These are phyloP conservation scores for Aspergillus panamensis DNA, from an alignment of 495 filamentous ascomycete species.

Conservation along the genomic window DNA sequence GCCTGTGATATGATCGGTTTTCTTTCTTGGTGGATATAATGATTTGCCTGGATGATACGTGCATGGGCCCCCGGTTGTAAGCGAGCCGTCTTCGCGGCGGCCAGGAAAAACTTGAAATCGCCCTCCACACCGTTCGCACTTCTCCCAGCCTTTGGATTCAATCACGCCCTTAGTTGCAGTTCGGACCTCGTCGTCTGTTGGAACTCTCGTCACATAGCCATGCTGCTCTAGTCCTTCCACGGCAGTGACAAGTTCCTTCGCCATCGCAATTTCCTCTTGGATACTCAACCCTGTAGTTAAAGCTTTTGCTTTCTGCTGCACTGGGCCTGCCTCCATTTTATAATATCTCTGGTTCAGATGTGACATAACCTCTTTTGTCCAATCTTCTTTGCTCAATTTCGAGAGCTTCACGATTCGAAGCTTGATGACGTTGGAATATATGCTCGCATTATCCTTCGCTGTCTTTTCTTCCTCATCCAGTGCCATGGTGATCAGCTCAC, in stretches of 20 bases:
- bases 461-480: slow-evolving; percentile 81
- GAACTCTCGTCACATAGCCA: slow-evolving; percentile 69
- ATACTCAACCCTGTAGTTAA: slow-evolving; percentile 65
- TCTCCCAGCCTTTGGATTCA: slow-evolving; percentile 70
- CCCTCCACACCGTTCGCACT: slow-evolving; percentile 79
- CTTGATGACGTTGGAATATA: slow-evolving; percentile 82
- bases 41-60: slow-evolving; percentile 69
- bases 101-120: slow-evolving; percentile 93
- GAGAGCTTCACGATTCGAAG: slow-evolving; percentile 69
- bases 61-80: slow-evolving; percentile 74
- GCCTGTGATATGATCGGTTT: slow-evolving; percentile 45
- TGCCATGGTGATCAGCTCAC: slow-evolving; percentile 71
- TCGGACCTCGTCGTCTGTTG: slow-evolving; percentile 57
- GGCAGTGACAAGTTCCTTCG: slow-evolving; percentile 56
- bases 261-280: slow-evolving; percentile 64
- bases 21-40: slow-evolving; percentile 47
- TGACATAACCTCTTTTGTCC: slow-evolving; percentile 49
- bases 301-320: slow-evolving; percentile 22
- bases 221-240: slow-evolving; percentile 56
- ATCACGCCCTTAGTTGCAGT: slow-evolving; percentile 61
- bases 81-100: slow-evolving; percentile 73
- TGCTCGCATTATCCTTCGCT: slow-evolving; percentile 57
- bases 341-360: slow-evolving; percentile 45
- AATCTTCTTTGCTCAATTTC: slow-evolving; percentile 65
- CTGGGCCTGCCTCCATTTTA: slow-evolving; percentile 31